Evolutionary conservation across 2,329 filamentous ascomycete genomes (phyloP), one percentile per base, ranked within the genome.

Genomic region (Diplodia mutila): DNA sequence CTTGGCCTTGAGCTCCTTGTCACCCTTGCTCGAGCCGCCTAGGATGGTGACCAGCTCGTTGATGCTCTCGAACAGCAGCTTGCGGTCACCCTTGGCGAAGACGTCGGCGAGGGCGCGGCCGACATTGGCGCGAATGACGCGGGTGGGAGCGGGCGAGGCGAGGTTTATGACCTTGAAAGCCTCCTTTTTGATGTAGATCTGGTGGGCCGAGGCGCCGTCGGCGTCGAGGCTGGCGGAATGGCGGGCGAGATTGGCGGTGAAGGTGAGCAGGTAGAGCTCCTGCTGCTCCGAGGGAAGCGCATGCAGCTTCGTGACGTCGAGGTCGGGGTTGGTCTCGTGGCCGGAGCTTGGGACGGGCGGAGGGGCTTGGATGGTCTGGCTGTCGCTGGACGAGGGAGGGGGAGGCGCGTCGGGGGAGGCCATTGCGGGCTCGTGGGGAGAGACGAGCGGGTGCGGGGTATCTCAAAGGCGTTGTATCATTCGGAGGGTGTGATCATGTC

Each of bases 261-360:
- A 97, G 29, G 90, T 96, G 69, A 99, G 85, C 70, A 99, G 87
- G 79, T 95, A 96, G 14, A 99, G 87, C 75, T 97, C 94, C 80
- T 99, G 95, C 79, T 99, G 95, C 81, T 99, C 95, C 65, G 92
- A 89, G 52, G 94, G 92, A 55, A 98, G 87, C 64, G 91, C 86
- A 80, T 97, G 91, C 57, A 99, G 89, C 85, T 97, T 97, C 74
- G 89, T 83, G 72, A 97, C 82, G 77, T 99, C 94, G 78, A 99
- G 91, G 83, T 97, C 91, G 61, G 90, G 90, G 75, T 87, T 90
- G 67, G 81, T 39, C 27, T 37, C 37, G 32, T 48, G 37, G 66
- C 57, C 57, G n/a, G 57, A 61, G 16, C 11, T 39, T 4, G 64
- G 61, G 18, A 49, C 11, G 7, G 61, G 39, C 18, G 51, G 8